Conservation (phyloP, 2,329 filamentous ascomycete species). For the Penicillium brevicompactum region DNA sequence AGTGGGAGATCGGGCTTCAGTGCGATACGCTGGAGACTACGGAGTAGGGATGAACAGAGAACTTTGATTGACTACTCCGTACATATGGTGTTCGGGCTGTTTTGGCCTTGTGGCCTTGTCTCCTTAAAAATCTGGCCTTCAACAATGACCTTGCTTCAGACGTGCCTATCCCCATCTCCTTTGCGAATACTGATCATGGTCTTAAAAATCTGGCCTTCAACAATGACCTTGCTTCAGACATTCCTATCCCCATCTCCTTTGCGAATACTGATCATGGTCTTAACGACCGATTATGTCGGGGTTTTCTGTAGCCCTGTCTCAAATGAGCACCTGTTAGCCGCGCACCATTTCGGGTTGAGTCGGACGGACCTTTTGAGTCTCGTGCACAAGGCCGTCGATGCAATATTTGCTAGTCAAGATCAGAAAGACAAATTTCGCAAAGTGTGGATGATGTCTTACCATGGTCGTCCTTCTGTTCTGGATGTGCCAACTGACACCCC, state of each 20-base stretch:
- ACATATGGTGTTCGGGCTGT: neutral
- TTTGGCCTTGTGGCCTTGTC: neutral
- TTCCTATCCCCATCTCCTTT: neutral
- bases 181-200: too few relatives aligned
- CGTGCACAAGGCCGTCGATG: conserved; percentile 62
- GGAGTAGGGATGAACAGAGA: too few relatives aligned
- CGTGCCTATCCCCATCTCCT: too few relatives aligned
- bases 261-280: conserved; percentile 17
- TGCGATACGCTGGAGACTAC: too few relatives aligned
- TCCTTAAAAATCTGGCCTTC: neutral
- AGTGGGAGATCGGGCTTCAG: neutral
- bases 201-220: neutral
- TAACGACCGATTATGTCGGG: conserved; percentile 79
- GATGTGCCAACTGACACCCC: too few relatives aligned
- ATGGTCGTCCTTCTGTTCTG: too few relatives aligned
- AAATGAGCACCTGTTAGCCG: conserved; percentile 74
- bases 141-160: too few relatives aligned
- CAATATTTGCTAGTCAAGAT: conserved; percentile 66
- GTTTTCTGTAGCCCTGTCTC: conserved; percentile 76
- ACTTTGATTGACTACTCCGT: neutral
- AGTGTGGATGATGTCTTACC: too few relatives aligned
- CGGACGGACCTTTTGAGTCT: conserved; percentile 54
- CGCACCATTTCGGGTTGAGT: conserved; percentile 66
- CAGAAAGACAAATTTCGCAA: conserved; percentile 48
- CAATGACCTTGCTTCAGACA: too few relatives aligned